Percentiles rank a stretch among this genome's conserved stretches.
phyloP scores from a whole-genome alignment of 441 rosid species.

The Gossypium schwendimanii region DNA sequence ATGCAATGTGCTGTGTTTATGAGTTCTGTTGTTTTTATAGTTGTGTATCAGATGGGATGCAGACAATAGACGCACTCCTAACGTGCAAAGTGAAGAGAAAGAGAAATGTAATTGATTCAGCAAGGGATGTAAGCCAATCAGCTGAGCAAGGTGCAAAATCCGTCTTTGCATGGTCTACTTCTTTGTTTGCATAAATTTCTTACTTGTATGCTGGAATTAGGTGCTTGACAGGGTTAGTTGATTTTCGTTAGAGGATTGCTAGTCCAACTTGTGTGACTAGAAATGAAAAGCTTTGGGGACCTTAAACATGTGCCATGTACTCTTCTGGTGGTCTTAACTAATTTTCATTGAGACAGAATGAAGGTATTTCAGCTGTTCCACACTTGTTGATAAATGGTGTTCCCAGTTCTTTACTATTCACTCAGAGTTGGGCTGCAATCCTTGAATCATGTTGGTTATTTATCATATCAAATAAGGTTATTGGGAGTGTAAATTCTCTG shows the following conservation, averaged over 20 bases:
- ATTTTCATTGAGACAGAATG: constrained; percentile 3
- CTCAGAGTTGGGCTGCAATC: not conserved
- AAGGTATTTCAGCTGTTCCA: not conserved
- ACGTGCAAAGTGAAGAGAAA: constrained; percentile 73
- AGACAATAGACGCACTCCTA: constrained; percentile 71
- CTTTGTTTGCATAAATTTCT: constrained; percentile 1
- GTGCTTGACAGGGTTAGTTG: not conserved
- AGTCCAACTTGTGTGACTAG: constrained; percentile 5
- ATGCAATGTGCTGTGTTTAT: constrained; percentile 16
- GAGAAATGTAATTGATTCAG: constrained; percentile 40
- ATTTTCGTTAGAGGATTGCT: not conserved
- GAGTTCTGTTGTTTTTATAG: constrained; percentile 45
- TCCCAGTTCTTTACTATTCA: not conserved
- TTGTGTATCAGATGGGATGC: constrained; percentile 76
- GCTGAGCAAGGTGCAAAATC: constrained; percentile 45
- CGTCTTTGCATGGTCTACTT: not conserved
- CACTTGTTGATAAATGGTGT: not conserved
- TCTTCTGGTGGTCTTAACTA: constrained; percentile 2
- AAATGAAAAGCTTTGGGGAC: not conserved
- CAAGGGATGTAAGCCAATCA: constrained; percentile 25
- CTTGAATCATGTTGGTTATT: not conserved
- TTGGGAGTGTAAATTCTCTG: not conserved
- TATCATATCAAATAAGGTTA: not conserved
- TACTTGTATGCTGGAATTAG: constrained; percentile 5
- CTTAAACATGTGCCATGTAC: not conserved